A percentile compares a stretch with the other conserved stretches of the same genome.
Evolutionary conservation across 2,329 filamentous ascomycete genomes (phyloP).

Genomic region (Aspergillus sp.): DNA sequence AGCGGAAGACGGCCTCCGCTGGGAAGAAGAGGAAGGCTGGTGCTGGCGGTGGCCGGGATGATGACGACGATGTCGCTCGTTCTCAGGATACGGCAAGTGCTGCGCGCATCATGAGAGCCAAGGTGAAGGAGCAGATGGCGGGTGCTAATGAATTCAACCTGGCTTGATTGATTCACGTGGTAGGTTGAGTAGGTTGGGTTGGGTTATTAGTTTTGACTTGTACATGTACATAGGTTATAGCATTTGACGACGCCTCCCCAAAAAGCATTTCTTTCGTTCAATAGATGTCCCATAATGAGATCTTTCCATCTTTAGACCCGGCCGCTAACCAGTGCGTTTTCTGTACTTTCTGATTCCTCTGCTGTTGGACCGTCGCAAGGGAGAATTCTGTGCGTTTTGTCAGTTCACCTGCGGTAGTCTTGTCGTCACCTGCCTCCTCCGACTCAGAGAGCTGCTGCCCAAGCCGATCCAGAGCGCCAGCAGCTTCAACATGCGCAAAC

Average conservation of each 20-base stretch:
- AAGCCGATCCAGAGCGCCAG: not conserved
- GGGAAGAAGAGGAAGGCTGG: slow-evolving; percentile 38
- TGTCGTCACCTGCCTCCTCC: not conserved
- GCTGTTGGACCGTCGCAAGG: slow-evolving; percentile 58
- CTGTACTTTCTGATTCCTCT: slow-evolving; percentile 63
- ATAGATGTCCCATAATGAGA: slow-evolving; percentile 95
- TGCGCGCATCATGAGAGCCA: slow-evolving; percentile 53
- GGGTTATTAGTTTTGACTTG: not conserved
- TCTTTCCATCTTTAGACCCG: slow-evolving; percentile 91
- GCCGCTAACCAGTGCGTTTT: slow-evolving; percentile 84
- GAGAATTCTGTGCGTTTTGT: slow-evolving; percentile 13
- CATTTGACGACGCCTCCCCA: not conserved
- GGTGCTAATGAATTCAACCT: slow-evolving; percentile 60
- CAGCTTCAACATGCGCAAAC: slow-evolving; percentile 56
- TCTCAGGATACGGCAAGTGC: slow-evolving; percentile 46
- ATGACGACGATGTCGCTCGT: slow-evolving; percentile 25
- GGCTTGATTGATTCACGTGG: slow-evolving; percentile 37
- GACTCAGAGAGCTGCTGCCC: not conserved
- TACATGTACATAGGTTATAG: slow-evolving; percentile 23
- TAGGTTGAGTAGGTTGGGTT: not conserved
- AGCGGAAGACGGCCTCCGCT: slow-evolving; percentile 32
- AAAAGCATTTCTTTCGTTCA: slow-evolving; percentile 39
- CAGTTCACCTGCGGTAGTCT: too few species aligned
- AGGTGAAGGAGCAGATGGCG: slow-evolving; percentile 52
- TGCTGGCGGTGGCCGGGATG: slow-evolving; percentile 18